These are phyloP conservation scores for Beauveria sp. DNA, from an alignment of 2,329 filamentous ascomycete genomes.

Conservation along the genomic window DNA sequence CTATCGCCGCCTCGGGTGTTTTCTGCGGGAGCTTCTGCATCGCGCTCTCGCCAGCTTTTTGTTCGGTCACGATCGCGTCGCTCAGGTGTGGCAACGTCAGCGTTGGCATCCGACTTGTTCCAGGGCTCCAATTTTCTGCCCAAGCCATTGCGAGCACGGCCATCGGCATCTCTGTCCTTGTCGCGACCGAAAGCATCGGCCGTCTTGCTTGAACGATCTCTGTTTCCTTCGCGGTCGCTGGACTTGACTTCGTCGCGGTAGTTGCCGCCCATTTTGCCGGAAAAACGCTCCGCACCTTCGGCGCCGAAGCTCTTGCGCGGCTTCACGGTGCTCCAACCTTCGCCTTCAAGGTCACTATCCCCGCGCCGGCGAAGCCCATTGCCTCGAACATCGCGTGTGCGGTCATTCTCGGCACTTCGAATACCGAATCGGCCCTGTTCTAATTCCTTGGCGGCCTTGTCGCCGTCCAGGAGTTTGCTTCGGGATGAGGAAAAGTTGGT, in stretches of 20 bases:
- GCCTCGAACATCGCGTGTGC: conserved; percentile 39
- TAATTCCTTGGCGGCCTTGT: conserved; percentile 44
- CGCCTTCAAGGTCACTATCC: conserved; percentile 51
- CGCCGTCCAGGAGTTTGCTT: conserved; percentile 43
- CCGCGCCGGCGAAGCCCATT: conserved; percentile 46
- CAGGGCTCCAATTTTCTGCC: conserved; percentile 65
- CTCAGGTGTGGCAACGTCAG: conserved; percentile 26
- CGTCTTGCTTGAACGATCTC: conserved; percentile 37
- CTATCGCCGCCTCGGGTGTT: conserved; percentile 38
- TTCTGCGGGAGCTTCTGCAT: conserved; percentile 32
- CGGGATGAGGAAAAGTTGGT: conserved; percentile 75
- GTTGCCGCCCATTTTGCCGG: conserved; percentile 53
- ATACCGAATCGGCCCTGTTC: conserved; percentile 56
- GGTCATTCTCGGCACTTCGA: conserved; percentile 42
- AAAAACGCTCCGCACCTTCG: conserved; percentile 64
- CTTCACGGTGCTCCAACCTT: conserved; percentile 69
- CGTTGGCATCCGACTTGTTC: conserved; percentile 53
- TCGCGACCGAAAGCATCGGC: conserved; percentile 45
- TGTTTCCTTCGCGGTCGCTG: conserved; percentile 47
- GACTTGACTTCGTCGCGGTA: conserved; percentile 35
- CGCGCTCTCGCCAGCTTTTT: conserved; percentile 54
- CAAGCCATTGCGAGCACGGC: conserved; percentile 55
- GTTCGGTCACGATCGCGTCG: conserved; percentile 48
- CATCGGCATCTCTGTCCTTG: conserved; percentile 45
- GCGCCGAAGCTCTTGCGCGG: conserved; percentile 66